Percentiles rank a stretch among this genome's conserved stretches.
Evolutionary conservation across 2,329 filamentous ascomycete species (phyloP).

Genomic region (Botrytis pseudocinerea): DNA sequence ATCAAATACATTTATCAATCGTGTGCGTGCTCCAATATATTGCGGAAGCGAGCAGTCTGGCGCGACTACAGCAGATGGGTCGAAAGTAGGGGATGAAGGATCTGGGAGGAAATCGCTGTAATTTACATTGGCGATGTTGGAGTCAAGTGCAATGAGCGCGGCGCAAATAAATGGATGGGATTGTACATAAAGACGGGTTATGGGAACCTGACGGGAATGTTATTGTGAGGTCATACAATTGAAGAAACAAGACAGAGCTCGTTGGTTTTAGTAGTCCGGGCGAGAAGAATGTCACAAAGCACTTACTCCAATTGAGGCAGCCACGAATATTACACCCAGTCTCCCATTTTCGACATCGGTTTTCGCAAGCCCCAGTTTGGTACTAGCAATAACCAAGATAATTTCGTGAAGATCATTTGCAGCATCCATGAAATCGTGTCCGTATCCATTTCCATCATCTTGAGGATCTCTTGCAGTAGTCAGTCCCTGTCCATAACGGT

Average conservation of each 20-base stretch:
- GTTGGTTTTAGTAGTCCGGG: neutral
- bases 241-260: neutral
- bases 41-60: slow-evolving; percentile 37
- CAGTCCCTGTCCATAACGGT: slow-evolving; percentile 38
- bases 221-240: neutral
- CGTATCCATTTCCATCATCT: slow-evolving; percentile 36
- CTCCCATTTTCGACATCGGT: slow-evolving; percentile 24
- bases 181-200: slow-evolving; percentile 40
- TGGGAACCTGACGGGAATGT: slow-evolving; percentile 24
- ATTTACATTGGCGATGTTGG: slow-evolving; percentile 41
- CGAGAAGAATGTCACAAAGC: neutral
- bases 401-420: slow-evolving; percentile 39
- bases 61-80: slow-evolving; percentile 32
- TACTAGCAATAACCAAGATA: slow-evolving; percentile 30
- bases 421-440: slow-evolving; percentile 38
- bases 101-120: slow-evolving; percentile 38
- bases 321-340: slow-evolving; percentile 36
- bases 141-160: slow-evolving; percentile 41
- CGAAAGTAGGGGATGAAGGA: slow-evolving; percentile 35
- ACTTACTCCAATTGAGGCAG: slow-evolving; percentile 40
- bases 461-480: slow-evolving; percentile 35
- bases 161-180: slow-evolving; percentile 35
- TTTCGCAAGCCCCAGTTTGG: slow-evolving; percentile 24
- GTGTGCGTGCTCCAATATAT: slow-evolving; percentile 38
- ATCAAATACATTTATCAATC: slow-evolving; percentile 38